Evolutionary conservation across 2,329 filamentous ascomycete genomes (phyloP), one percentile per base, ranked within the genome.

Genomic region (Exserohilum rostratum): DNA sequence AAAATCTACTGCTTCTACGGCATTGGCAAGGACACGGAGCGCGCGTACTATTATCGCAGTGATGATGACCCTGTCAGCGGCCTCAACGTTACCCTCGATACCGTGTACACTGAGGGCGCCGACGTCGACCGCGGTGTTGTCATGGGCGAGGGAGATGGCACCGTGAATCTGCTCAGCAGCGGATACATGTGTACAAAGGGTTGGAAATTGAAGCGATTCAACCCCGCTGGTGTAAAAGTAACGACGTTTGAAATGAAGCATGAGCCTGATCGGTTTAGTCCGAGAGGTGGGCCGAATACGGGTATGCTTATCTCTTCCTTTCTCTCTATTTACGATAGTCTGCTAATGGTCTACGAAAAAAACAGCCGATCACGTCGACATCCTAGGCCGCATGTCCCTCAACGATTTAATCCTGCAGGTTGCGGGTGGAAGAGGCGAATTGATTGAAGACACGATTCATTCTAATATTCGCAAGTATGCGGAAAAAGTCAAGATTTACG

Each of bases 1-100:
- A 97, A 96, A 73, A 91, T 99, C 11, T 98, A 93, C 77, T 98
- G 95, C 78, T 98, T 99, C 79, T 98, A 99, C 72, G 95, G 90
- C 17, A 87, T 96, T 3, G 93, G 93, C 2, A 99, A 98, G 73
- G 89, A 90, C 3, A 98, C 93, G 0, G 93, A 99, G 76, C 86
- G 93, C 51, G 87, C 88, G 13, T 99, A 98, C 74, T 99, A 90
- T 74, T 99, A 99, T 77, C 88, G 89, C 29, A 80, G 86, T 37
- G 90, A 93, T 40, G 78, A 80, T 10, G 86, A 90, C 7, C 77
- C 83, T 0, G 67, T 85, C n/a, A 87, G 86, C 6, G 86, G 83
- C 15, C 80, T 91, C 15, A 91, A 91, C 66, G 77, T 84, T 30
- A 82, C 80, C 25, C 82, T 84, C 46, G 82, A 84, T 61, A 83